These are phyloP conservation scores for Mycena rebaudengoi DNA, from an alignment of 768 basidiomycete genomes.

Conservation along the genomic window DNA sequence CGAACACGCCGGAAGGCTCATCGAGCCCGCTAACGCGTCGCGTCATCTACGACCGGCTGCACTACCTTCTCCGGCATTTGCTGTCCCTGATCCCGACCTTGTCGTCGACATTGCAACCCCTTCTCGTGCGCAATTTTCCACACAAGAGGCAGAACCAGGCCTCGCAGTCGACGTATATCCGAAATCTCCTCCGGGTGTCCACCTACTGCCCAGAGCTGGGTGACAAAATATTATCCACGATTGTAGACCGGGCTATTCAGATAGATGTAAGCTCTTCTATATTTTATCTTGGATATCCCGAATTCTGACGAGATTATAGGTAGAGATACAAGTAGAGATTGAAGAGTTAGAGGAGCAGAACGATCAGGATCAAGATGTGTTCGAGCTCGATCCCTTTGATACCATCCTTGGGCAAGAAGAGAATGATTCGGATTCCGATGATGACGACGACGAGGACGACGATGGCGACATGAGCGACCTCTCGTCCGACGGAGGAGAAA, in stretches of 20 bases:
- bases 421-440: constrained; percentile 64
- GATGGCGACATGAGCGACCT: constrained; percentile 74
- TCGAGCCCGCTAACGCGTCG: constrained; percentile 79
- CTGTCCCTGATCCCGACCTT: constrained; percentile 91
- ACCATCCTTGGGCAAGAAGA: constrained; percentile 81
- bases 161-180: constrained; percentile 88
- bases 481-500: constrained; percentile 69
- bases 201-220: constrained; percentile 89
- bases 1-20: constrained; percentile 68
- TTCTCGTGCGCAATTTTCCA: constrained; percentile 87
- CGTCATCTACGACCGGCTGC: constrained; percentile 85
- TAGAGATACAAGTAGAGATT: constrained; percentile 95
- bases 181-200: constrained; percentile 84
- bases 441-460: constrained; percentile 58
- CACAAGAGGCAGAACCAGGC: constrained; percentile 89
- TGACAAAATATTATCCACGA: constrained; percentile 84
- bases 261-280: constrained; percentile 78
- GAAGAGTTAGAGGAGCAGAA: constrained; percentile 77
- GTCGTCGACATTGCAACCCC: constrained; percentile 84
- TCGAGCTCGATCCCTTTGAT: constrained; percentile 89
- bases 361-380: constrained; percentile 63
- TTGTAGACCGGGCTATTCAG: constrained; percentile 93
- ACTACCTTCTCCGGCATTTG: constrained; percentile 87
- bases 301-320: constrained; percentile 52
- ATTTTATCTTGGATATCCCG: background rate